These are phyloP conservation scores for Avicennia marina DNA, from an alignment of 257 asterid genomes.

Conservation along the genomic window DNA sequence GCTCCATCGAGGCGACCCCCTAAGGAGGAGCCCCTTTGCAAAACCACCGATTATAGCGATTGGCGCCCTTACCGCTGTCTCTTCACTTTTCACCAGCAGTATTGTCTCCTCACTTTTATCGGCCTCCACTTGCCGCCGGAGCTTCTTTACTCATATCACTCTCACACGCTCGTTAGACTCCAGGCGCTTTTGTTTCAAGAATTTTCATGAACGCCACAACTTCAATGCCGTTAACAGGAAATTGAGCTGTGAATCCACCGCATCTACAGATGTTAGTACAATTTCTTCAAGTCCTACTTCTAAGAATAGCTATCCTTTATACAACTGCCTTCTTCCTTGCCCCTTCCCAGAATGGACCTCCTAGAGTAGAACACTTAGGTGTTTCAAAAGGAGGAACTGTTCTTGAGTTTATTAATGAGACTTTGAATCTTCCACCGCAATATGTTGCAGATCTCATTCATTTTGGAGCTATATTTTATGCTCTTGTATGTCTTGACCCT, in stretches of 20 bases:
- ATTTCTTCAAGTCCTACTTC: slow-evolving; percentile 29
- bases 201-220: slow-evolving; percentile 25
- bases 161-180: slow-evolving; percentile 35
- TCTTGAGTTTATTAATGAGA: slow-evolving; percentile 50
- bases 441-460: slow-evolving; percentile 91
- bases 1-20: too few relatives aligned
- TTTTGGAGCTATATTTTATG: slow-evolving; percentile 89
- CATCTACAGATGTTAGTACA: slow-evolving; percentile 33
- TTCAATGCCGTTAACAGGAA: slow-evolving; percentile 26
- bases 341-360: slow-evolving; percentile 69
- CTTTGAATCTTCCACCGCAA: slow-evolving; percentile 76
- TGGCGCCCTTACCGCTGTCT: slow-evolving; percentile 28
- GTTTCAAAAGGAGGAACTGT: slow-evolving; percentile 80
- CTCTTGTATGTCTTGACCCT: slow-evolving; percentile 92
- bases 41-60: slow-evolving; percentile 26
- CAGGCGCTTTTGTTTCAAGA: slow-evolving; percentile 20
- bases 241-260: slow-evolving; percentile 32
- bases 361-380: slow-evolving; percentile 86
- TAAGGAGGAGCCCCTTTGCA: too few relatives aligned
- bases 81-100: slow-evolving; percentile 32
- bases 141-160: slow-evolving; percentile 21
- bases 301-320: slow-evolving; percentile 49
- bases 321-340: slow-evolving; percentile 83
- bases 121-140: slow-evolving; percentile 33
- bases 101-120: slow-evolving; percentile 28